These are phyloP conservation scores for Phytophthora cactorum DNA, from an alignment of 352 stramenopile species.

Conservation along the genomic window DNA sequence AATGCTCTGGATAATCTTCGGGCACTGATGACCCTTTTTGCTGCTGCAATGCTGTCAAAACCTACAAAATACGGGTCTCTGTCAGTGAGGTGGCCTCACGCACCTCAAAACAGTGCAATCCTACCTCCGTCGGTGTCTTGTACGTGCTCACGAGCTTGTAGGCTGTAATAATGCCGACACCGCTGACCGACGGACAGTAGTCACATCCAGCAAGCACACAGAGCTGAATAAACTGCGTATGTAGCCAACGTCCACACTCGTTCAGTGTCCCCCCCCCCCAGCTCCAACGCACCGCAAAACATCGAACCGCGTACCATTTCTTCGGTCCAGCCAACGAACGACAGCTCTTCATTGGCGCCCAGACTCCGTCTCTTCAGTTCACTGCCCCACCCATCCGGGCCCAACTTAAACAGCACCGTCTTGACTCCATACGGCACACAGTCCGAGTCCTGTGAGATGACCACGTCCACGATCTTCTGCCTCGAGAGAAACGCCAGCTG, in stretches of 20 bases:
- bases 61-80: constrained; percentile 30
- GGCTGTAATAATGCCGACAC: constrained; percentile 84
- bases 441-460: constrained; percentile 98
- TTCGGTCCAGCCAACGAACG: constrained; percentile 86
- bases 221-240: constrained; percentile 70
- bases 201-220: constrained; percentile 91
- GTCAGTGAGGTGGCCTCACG: background rate
- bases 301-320: constrained; percentile 66
- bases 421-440: constrained; percentile 94
- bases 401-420: constrained; percentile 94
- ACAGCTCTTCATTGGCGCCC: constrained; percentile 81
- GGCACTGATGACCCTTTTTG: constrained; percentile 51
- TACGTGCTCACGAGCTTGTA: constrained; percentile 75
- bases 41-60: constrained; percentile 59
- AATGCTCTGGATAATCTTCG: constrained; percentile 48
- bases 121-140: constrained; percentile 61
- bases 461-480: constrained; percentile 89
- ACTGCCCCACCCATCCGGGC: constrained; percentile 82
- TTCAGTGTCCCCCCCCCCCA: background rate
- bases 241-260: background rate
- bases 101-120: background rate
- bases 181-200: constrained; percentile 81
- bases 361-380: constrained; percentile 88
- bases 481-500: constrained; percentile 95
- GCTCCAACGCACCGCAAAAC: background rate